Percentiles rank a stretch among this genome's conserved stretches.
Evolutionary conservation across 805 yeast species (phyloP).

Genomic region (Starmerella powellii): DNA sequence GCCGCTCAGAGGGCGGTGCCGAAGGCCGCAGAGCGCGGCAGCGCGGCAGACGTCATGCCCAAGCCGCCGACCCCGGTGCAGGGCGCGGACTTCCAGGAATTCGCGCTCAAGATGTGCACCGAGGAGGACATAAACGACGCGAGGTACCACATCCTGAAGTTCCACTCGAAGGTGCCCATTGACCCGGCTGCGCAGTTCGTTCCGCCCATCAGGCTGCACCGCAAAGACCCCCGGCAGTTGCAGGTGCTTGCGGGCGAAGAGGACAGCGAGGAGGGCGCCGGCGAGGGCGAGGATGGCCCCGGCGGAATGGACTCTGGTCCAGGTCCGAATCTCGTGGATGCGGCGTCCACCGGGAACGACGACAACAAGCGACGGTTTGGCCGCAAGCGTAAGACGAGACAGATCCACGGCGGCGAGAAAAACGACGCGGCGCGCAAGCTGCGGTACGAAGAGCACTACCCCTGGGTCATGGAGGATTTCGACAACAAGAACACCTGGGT

Average conservation of each 20-base stretch:
- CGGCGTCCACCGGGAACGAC: constrained; percentile 10
- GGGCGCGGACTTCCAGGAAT: constrained; percentile 29
- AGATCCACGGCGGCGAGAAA: constrained; percentile 68
- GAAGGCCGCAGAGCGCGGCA: neutral
- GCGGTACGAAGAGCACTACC: constrained; percentile 90
- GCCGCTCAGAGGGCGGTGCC: constrained; percentile 7
- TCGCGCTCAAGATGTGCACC: constrained; percentile 60
- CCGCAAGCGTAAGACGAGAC: constrained; percentile 60
- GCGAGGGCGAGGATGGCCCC: constrained; percentile 1
- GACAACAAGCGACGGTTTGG: constrained; percentile 30
- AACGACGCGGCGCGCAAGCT: constrained; percentile 73
- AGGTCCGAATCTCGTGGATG: neutral
- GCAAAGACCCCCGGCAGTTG: constrained; percentile 85
- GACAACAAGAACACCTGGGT: constrained; percentile 92
- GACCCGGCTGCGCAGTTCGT: constrained; percentile 63
- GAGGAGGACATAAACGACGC: constrained; percentile 58
- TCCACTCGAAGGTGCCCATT: constrained; percentile 59
- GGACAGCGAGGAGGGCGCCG: constrained; percentile 17
- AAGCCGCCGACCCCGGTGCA: constrained; percentile 8
- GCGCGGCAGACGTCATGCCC: constrained; percentile 14
- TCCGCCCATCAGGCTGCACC: constrained; percentile 73
- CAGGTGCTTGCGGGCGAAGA: constrained; percentile 54
- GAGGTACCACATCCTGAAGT: constrained; percentile 69
- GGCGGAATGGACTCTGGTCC: neutral
- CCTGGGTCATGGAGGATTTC: constrained; percentile 97